Conservation (phyloP, 345 rosid species). For the Lepidium africanum region DNA sequence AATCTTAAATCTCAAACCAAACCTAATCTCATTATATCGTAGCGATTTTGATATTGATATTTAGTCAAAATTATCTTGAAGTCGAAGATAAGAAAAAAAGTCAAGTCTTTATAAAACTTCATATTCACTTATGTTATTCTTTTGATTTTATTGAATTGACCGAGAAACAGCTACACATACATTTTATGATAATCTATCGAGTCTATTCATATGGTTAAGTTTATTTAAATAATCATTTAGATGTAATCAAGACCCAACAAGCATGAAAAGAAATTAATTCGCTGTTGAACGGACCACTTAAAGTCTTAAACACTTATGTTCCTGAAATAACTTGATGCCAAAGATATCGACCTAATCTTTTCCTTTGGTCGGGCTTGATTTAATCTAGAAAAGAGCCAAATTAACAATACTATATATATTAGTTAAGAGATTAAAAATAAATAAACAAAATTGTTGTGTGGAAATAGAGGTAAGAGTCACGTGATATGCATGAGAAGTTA, state of each 20-base stretch:
- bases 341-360: neutral
- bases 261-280: neutral
- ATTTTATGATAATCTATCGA: neutral
- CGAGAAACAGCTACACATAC: neutral
- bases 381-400: neutral
- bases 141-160: neutral
- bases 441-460: neutral
- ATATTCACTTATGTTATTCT: neutral
- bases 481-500: constrained; percentile 16
- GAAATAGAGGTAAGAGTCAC: constrained; percentile 2
- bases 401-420: neutral
- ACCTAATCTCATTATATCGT: neutral
- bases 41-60: neutral
- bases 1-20: neutral
- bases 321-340: neutral
- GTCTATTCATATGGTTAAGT: neutral
- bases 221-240: neutral
- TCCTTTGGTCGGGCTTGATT: neutral
- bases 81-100: neutral
- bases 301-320: neutral
- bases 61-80: neutral
- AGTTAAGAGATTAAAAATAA: neutral
- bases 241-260: neutral
- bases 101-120: neutral
- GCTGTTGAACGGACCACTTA: neutral